Conservation (phyloP, 345 rosid genomes). For the Bruguiera parviflora region DNA sequence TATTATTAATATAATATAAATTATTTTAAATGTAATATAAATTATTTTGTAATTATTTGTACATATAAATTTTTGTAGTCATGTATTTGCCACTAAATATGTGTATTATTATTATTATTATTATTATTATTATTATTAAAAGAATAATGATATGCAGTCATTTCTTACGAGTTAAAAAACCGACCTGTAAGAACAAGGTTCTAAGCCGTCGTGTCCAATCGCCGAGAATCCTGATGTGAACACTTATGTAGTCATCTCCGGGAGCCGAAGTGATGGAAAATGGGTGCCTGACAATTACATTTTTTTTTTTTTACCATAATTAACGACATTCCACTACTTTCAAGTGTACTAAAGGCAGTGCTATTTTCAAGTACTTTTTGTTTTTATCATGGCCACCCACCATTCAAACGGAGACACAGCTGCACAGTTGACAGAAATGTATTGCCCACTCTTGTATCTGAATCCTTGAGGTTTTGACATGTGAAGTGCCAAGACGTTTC, state of each 20-base stretch:
- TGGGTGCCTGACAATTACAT: conserved; percentile 58
- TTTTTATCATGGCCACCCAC: conserved; percentile 19
- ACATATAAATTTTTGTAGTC: too few relatives aligned
- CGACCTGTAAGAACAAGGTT: conserved; percentile 67
- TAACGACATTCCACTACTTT: too few relatives aligned
- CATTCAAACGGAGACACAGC: conserved; percentile 88
- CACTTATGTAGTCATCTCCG: conserved; percentile 67
- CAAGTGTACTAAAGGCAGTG: too few relatives aligned
- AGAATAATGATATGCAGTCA: too few relatives aligned
- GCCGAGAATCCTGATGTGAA: conserved; percentile 69
- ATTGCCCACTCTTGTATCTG: conserved; percentile 78
- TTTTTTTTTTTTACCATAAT: too few relatives aligned
- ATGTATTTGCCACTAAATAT: too few relatives aligned
- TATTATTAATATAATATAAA: too few relatives aligned
- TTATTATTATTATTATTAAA: too few relatives aligned
- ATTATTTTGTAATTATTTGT: too few relatives aligned
- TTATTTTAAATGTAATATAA: too few relatives aligned
- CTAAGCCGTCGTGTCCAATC: conserved; percentile 78
- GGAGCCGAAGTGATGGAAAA: conserved; percentile 90
- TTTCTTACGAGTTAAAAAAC: background rate
- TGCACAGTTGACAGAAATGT: conserved; percentile 77
- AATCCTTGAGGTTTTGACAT: conserved; percentile 77
- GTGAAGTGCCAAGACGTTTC: conserved; percentile 70
- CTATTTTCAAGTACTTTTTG: too few relatives aligned
- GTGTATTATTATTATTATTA: too few relatives aligned